These are phyloP conservation scores for Fusarium heterosporum DNA, from an alignment of 2,329 filamentous ascomycete genomes.

Conservation along the genomic window DNA sequence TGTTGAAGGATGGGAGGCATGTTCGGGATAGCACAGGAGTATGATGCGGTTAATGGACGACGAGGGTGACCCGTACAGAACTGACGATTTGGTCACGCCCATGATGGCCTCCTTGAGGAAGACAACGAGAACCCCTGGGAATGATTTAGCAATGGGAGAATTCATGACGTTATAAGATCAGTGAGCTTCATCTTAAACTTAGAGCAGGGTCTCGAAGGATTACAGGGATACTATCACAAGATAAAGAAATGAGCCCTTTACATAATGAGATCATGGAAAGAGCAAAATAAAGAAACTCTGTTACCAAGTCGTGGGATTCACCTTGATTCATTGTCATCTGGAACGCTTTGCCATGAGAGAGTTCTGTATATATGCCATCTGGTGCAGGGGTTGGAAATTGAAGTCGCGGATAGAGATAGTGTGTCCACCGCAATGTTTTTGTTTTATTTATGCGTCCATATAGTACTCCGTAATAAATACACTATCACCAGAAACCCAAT, in stretches of 20 bases:
- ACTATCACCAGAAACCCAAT: slow-evolving; percentile 1
- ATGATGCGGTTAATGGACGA: background rate
- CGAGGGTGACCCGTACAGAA: background rate
- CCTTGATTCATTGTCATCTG: background rate
- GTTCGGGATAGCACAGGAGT: background rate
- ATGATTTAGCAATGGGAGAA: background rate
- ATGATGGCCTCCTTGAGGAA: background rate
- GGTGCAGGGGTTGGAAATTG: background rate
- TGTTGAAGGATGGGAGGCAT: background rate
- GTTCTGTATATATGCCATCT: background rate
- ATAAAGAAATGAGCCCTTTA: background rate
- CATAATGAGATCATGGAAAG: background rate
- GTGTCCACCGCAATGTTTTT: slow-evolving; percentile 1
- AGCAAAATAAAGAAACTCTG: background rate
- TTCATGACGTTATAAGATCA: slow-evolving; percentile 7
- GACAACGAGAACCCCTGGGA: background rate
- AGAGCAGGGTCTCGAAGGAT: background rate
- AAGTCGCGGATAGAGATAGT: background rate
- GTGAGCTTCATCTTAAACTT: background rate
- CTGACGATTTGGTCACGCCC: background rate
- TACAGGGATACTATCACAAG: background rate
- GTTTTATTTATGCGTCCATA: background rate
- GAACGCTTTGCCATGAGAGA: background rate
- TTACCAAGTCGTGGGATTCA: too few relatives aligned
- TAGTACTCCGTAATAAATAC: background rate